Base-by-base conservation (phyloP, 202 grass and related monocot genomes). In the Panicum virgatum region DNA sequence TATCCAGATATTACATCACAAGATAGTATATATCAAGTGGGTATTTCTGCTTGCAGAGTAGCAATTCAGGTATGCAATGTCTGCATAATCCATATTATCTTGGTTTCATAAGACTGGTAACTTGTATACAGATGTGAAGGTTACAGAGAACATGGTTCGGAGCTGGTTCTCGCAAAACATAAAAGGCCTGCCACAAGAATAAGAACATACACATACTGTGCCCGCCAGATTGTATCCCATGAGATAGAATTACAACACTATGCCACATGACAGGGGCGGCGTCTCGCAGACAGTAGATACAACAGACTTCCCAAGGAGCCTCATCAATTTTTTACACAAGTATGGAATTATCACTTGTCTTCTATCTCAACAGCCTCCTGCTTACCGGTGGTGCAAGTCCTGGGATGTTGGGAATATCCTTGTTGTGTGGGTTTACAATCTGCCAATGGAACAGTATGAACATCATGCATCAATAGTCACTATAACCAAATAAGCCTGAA, bases 401-500 rank as follows among this genome's bases (percentile, higher is more conserved):
- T 42, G 92, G 96, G 82, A 98, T 90, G 42, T 91, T 50, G 5
- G 23, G 86, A 61, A 96, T 96, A 30, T 90, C 85, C 75, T 98
- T 98, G 89, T 98, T 98, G 66, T 96, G 87, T 29, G 96, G 96
- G 43, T 95, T 91, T 32, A 98, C 96, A 92, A 98, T 84, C 92
- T 98, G 89, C 78, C 81, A 92, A 79, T 86, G 54, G 7, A 70
- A 69, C 23, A 73, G 25, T 23, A 71, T 9, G 75, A 40, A 75
- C 36, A 14, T 58, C 61, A 75, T 14, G 69, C 18, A 58, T 44
- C 51, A 29, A 22, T 25, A 44, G 20, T 18, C 10, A 32, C 15
- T 2, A 47, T 12, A 78, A 64, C 1, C 20, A 86, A 66, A 80
- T 36, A 48, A 7, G 59, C 20, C 27, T 14, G 56, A 69, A 62